Evolutionary conservation across 1,139 yeast genomes (phyloP).

Genomic region (Pichia cactophila): DNA sequence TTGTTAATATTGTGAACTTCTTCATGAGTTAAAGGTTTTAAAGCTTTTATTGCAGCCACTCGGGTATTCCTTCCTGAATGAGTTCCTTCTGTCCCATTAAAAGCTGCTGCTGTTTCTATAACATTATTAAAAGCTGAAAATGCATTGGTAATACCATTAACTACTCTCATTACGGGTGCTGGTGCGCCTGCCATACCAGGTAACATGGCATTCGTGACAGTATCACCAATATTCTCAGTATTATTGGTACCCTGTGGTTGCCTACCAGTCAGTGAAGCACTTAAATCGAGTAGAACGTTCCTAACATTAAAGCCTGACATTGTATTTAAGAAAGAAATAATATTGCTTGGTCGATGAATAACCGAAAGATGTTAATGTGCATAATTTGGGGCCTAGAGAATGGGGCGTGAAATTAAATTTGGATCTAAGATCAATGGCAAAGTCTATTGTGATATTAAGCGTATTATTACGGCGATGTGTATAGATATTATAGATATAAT

Average conservation of each 20-base stretch:
- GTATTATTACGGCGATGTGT: background rate
- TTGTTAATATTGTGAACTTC: conserved; percentile 11
- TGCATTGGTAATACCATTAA: background rate
- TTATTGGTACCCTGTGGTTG: background rate
- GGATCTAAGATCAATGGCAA: no score
- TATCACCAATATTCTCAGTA: background rate
- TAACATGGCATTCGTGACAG: background rate
- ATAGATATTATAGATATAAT: no score
- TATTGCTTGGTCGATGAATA: background rate
- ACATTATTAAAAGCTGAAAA: background rate
- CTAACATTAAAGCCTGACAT: background rate
- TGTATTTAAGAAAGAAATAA: background rate
- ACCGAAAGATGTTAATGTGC: no score
- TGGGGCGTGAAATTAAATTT: no score
- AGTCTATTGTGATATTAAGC: no score
- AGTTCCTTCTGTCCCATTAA: background rate
- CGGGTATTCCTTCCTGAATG: background rate
- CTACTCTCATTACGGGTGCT: background rate
- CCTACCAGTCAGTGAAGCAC: background rate
- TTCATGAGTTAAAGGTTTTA: conserved; percentile 9
- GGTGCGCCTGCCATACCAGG: background rate
- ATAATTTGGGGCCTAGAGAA: no score
- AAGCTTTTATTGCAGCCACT: background rate
- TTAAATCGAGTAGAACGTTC: background rate
- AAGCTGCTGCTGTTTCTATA: background rate